phyloP scores from a whole-genome alignment of 805 yeast species.

The Nakazawaea wyomingensis region DNA sequence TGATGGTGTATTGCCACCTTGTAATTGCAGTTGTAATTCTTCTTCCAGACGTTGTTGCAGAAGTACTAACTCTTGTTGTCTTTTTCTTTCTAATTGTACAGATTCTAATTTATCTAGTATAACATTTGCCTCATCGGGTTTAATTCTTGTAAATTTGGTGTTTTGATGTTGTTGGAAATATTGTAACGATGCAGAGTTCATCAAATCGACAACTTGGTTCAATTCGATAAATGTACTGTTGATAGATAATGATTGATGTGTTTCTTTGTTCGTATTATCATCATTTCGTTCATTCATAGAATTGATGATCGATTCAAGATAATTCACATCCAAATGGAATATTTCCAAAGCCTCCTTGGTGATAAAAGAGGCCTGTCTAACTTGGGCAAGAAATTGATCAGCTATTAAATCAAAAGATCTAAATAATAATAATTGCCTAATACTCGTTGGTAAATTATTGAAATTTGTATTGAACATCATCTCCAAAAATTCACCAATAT shows the following conservation, averaged over 20 bases:
- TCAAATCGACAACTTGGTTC: constrained; percentile 71
- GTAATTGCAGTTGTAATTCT: not conserved
- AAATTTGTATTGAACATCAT: constrained; percentile 83
- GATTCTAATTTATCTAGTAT: constrained; percentile 51
- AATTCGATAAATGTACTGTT: constrained; percentile 74
- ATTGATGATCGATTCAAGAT: constrained; percentile 56
- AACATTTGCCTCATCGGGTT: constrained; percentile 62
- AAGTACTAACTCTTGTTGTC: not conserved
- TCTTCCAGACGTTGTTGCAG: not conserved
- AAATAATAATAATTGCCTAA: constrained; percentile 74
- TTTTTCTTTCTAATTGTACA: constrained; percentile 15
- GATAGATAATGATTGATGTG: constrained; percentile 36
- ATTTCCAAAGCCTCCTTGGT: constrained; percentile 61
- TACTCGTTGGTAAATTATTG: constrained; percentile 71
- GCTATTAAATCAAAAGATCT: constrained; percentile 85
- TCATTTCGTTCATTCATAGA: constrained; percentile 28
- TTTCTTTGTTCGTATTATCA: constrained; percentile 16
- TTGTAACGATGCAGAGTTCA: constrained; percentile 59
- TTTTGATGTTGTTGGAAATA: constrained; percentile 53
- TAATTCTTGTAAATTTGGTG: constrained; percentile 66
- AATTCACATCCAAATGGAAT: constrained; percentile 75
- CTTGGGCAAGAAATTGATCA: constrained; percentile 55
- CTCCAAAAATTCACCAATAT: constrained; percentile 79
- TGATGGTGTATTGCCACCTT: not conserved
- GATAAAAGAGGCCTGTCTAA: constrained; percentile 50